Evolutionary conservation across 148 eudicot genomes (phyloP).

Genomic region (Fagopyrum homotropicum): DNA sequence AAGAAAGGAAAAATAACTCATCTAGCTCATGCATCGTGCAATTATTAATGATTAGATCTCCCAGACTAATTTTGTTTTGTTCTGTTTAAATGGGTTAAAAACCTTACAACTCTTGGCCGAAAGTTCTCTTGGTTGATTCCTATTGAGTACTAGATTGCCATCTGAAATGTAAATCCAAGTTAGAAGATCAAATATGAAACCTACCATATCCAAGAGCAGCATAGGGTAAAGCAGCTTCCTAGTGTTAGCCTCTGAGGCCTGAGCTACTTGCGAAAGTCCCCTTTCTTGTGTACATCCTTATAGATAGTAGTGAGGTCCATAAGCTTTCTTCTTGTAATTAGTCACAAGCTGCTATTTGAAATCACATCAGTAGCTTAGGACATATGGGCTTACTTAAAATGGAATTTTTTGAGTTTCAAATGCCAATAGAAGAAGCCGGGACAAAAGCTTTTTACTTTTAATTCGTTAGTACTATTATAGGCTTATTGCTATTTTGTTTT

Average conservation of each 20-base stretch:
- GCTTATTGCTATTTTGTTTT: background rate
- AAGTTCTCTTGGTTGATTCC: no score
- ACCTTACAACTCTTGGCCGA: no score
- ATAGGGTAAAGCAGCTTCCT: background rate
- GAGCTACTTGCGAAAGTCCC: background rate
- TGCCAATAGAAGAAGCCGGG: background rate
- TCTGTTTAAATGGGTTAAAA: no score
- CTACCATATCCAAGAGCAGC: background rate
- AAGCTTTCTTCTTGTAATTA: background rate
- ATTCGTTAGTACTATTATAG: background rate
- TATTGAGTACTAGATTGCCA: no score
- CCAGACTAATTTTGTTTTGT: no score
- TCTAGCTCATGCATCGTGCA: background rate
- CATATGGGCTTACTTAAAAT: background rate
- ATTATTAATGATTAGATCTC: no score
- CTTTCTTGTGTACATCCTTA: background rate
- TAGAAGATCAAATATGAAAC: background rate
- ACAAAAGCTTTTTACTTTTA: no score
- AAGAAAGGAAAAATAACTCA: no score
- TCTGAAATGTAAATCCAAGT: no score
- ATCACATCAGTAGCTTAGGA: background rate
- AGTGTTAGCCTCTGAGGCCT: background rate
- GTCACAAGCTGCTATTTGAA: background rate
- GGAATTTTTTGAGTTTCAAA: background rate
- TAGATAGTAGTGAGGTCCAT: background rate